Evolutionary conservation across 176 grass and related monocot genomes (phyloP), one percentile per base, ranked within the genome.

Genomic region (Raddia distichophylla): DNA sequence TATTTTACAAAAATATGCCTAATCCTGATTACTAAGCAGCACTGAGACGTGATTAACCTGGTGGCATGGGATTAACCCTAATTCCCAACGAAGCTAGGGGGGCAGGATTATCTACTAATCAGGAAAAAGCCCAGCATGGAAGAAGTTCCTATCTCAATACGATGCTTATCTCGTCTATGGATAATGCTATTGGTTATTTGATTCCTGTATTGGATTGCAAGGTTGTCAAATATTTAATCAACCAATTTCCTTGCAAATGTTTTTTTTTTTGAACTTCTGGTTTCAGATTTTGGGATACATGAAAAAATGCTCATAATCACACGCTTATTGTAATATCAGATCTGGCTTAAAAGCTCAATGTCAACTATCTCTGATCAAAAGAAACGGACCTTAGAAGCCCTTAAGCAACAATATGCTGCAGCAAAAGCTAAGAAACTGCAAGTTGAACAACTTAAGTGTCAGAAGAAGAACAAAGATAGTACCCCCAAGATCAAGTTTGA

Each of bases 401-500:
- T 94, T 61, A 65, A 91, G 48, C 83, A 85, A 64, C 55, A 74
- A 13, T 81, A 78, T 71, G 85, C 83, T 59, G 71, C 67, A 71
- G 79, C 85, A n/a, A 91, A 91, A 77, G 79, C 83, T 53, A 85
- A 94, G 83, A 90, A 85, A 66, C 66, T 77, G 14, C 75, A 84
- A 70, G 88, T 86, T 54, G 54, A 82, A 33, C 75, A 91, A 40
- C 59, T 50, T 16, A 79, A 69, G 40, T 14, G 4, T 50, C 50
- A 64, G 40, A 91, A 74, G 49, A 77, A n/a, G 60, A 89, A 69
- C 45, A 75, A 67, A 42, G 10, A 44, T 53, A 60, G 19, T 60
- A 51, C 60, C 9, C 76, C 58, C 10, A 80, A 78, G 42, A 6
- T 15, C 60, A 82, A 79, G 54, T 55, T 77, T 77, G 69, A 87